Evolutionary conservation across 495 filamentous ascomycete species (phyloP), one percentile per base, ranked within the genome.

Genomic region (Xylaria longipes): DNA sequence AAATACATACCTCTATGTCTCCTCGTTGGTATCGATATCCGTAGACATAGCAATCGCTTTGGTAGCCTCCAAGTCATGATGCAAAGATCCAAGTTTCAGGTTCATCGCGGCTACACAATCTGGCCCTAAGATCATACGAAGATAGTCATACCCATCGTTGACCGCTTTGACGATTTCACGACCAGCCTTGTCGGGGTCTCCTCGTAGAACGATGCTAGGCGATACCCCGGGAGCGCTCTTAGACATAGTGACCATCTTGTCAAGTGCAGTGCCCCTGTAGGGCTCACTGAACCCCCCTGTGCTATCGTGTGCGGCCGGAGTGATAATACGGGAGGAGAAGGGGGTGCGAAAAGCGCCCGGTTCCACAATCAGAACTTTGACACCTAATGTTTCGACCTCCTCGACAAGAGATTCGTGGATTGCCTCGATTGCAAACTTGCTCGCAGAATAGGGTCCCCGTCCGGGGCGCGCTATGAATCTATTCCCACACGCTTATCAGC

Each of bases 311-410:
- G 80, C 79, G 2, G 70, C 74, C 1, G 65, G 46, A 2, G 82
- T 67, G 37, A 56, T 41, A 39, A 69, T 60, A 29, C 37, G 52
- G 20, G 33, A 29, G 14, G 76, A 71, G 60, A 83, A 80, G 31
- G 71, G 66, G 1, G 81, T 83, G 48, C 79, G 73, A 27, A 80
- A 81, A 54, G 78, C 80, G 2, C 86, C 86, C 22, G 84, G 86
- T 77, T 88, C 86, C 15, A 88, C 71, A 14, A 77, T 72, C 14
- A 78, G 76, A 5, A 82, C 83, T 6, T 82, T 77, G 64, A 89
- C 82, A 3, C 80, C 79, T 43, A 88, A 82, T 1, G 80, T 80
- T 17, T 67, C 72, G 12, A 88, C 64, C 72, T 88, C 85, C 0
- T 69, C 64, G 11, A 66, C 70, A 9, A 88, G 73, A 12, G 76